Percentiles rank a stretch among this genome's conserved stretches.
Conservation (phyloP, 225 moss, liverwort and hornwort genomes). For the Polytrichum commune region DNA sequence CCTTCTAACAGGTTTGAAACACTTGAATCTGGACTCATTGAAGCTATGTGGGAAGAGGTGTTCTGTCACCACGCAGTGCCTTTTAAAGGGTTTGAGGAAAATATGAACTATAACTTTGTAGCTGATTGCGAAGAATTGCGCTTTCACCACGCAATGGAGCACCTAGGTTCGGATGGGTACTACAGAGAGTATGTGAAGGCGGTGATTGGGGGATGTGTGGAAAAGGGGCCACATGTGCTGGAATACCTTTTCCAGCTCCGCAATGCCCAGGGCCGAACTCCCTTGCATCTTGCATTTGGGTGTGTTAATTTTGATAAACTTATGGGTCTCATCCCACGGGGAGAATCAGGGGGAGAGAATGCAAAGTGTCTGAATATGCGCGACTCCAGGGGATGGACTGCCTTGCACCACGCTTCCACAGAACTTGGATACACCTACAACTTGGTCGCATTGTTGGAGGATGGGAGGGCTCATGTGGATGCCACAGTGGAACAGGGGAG, state of each 20-base stretch:
- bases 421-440: too few relatives aligned
- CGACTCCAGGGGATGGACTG: not conserved
- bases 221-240: not conserved
- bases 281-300: not conserved
- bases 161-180: too few relatives aligned
- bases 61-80: too few relatives aligned
- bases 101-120: not conserved
- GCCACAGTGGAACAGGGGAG: not conserved
- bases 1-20: too few relatives aligned
- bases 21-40: too few relatives aligned
- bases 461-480: not conserved
- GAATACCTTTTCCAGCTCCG: not conserved
- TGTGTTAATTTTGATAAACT: fast-evolving
- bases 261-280: not conserved
- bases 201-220: not conserved
- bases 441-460: not conserved
- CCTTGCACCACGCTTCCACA: not conserved
- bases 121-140: not conserved
- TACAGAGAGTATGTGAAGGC: not conserved
- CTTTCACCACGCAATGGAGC: not conserved
- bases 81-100: not conserved
- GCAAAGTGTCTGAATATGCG: not conserved
- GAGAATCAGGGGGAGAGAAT: not conserved
- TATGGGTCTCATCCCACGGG: not conserved
- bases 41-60: too few relatives aligned